phyloP scores from a whole-genome alignment of 768 basidiomycete genomes.

The Phylloporus sp. region DNA sequence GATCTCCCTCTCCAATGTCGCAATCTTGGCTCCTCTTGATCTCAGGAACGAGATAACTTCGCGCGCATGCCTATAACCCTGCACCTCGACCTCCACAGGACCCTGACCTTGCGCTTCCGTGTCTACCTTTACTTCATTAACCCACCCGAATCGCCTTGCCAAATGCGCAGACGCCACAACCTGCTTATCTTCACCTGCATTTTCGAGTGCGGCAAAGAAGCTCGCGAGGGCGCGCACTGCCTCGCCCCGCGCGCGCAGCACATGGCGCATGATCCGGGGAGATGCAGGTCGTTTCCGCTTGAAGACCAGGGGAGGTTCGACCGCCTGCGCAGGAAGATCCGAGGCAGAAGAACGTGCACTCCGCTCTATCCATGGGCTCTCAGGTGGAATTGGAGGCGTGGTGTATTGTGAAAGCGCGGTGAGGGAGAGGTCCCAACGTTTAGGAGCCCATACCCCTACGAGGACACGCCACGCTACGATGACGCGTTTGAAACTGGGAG shows the following conservation, averaged over 20 bases:
- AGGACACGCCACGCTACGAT: constrained; percentile 96
- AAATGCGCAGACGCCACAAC: constrained; percentile 49
- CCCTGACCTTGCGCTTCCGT: constrained; percentile 23
- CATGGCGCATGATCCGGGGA: constrained; percentile 81
- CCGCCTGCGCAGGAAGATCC: constrained; percentile 19
- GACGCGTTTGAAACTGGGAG: constrained; percentile 70
- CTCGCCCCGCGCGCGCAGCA: constrained; percentile 79
- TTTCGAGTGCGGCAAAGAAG: constrained; percentile 64
- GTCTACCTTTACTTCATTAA: constrained; percentile 29
- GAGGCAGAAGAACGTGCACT: constrained; percentile 34
- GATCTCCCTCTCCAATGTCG: constrained; percentile 39
- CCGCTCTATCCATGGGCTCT: constrained; percentile 66
- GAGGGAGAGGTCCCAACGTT: constrained; percentile 73
- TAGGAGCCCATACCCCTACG: constrained; percentile 90
- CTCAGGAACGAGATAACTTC: constrained; percentile 74
- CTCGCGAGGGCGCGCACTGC: constrained; percentile 70
- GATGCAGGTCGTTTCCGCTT: constrained; percentile 57
- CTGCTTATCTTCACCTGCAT: constrained; percentile 40
- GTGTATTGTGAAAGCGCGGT: constrained; percentile 71
- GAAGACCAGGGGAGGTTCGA: constrained; percentile 35
- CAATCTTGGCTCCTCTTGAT: constrained; percentile 67
- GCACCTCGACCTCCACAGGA: constrained; percentile 18
- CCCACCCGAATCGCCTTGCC: constrained; percentile 38
- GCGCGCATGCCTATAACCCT: constrained; percentile 58
- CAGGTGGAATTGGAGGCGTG: constrained; percentile 57